Base-by-base conservation (phyloP, 345 rosid genomes). In the Iberis pinnata region DNA sequence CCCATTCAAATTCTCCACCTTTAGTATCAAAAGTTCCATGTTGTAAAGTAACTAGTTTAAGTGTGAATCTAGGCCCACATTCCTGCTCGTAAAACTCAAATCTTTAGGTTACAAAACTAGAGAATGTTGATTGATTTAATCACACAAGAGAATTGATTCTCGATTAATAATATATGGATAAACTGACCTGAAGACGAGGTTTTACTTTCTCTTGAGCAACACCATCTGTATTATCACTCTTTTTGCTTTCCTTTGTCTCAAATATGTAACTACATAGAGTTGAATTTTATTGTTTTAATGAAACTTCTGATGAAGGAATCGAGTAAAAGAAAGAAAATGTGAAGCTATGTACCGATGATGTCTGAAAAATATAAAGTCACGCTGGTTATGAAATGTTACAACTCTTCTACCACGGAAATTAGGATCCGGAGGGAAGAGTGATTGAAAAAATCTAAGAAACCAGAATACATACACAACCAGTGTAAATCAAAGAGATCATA, bases 1-100 rank as follows among this genome's bases (percentile, higher is more conserved):
- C 98, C 98, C 97, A 85, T 73, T 88, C 97, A 29, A 71, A 85
- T 67, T 92, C 98, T 7, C 90, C 95, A 0, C 88, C 86, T 74
- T 70, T 80, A 14, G 90, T 73, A 58, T 85, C 94, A 43, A 92
- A 92, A 1, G 95, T 88, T 70, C 97, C 97, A 60, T 92, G 88
- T 67, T 88, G 97, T 56, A 92, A 72, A 39, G 78, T 83, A 49
- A 72, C 63, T 52, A 88, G 74, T 73, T 92, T 92, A 35, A 92
- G 70, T 7, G 95, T 85, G 60, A 88, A 88, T 46, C 82, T 75
- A 45, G 98, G 98, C 42, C 97, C 97, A 25, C 97, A 92, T 50
- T 92, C 94, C 97, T 85, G 35, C 53, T 53, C 11, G 7, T 18
- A 12, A 24, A 37, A 53, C 61, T 19, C 13, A 53, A 46, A 3